Conservation (phyloP, 2,329 filamentous ascomycete genomes). For the Fusarium poae region DNA sequence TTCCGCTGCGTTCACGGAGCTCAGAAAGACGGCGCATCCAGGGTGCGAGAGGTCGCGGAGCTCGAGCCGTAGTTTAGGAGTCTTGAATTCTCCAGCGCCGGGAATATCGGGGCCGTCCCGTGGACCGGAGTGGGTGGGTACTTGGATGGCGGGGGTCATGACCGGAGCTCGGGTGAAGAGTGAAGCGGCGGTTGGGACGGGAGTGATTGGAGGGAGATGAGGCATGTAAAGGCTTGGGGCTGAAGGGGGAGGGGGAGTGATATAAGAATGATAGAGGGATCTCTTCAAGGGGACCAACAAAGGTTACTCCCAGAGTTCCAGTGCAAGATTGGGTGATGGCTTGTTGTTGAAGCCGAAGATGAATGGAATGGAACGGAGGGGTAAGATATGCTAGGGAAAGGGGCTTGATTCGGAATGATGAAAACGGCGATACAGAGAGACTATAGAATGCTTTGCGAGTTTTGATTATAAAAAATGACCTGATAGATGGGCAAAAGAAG, state of each 20-base stretch:
- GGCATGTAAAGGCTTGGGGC: conserved; percentile 38
- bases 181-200: conserved; percentile 42
- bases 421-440: conserved; percentile 3
- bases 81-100: conserved; percentile 52
- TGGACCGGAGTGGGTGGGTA: conserved; percentile 31
- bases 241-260: not conserved
- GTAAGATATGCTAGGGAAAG: conserved; percentile 12
- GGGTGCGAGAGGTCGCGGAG: conserved; percentile 69
- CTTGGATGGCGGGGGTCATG: conserved; percentile 49
- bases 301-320: conserved; percentile 4
- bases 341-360: conserved; percentile 8
- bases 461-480: not conserved
- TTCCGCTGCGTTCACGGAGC: conserved; percentile 70
- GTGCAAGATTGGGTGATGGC: not conserved
- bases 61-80: conserved; percentile 71
- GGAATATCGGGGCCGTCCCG: conserved; percentile 35
- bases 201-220: conserved; percentile 43
- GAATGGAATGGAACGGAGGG: conserved; percentile 39
- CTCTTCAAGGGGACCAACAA: not conserved
- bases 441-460: not conserved
- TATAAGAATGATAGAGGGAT: not conserved
- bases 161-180: conserved; percentile 42
- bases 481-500: not conserved
- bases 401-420: conserved; percentile 20
- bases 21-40: conserved; percentile 76